Conservation (phyloP, 1,284 basidiomycete species). For the Rhodotorula sp. region DNA sequence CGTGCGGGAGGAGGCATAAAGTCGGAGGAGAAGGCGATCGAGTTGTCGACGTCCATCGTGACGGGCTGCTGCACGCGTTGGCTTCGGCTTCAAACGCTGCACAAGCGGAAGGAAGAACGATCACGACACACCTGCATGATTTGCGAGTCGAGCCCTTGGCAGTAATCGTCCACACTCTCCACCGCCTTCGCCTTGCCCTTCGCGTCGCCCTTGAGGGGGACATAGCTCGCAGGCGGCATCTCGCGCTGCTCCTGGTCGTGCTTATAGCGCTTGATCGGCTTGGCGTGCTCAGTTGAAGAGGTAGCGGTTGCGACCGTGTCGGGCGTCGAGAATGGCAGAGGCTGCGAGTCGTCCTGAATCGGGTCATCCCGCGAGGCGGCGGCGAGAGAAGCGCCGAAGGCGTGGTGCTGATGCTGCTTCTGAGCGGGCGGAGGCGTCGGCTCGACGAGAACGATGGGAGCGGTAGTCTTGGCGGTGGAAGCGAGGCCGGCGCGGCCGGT, state of each 20-base stretch:
- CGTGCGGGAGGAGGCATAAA: too few relatives aligned
- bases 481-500: not conserved
- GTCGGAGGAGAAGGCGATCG: not conserved
- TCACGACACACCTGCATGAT: slow-evolving; percentile 1
- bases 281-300: not conserved
- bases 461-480: not conserved
- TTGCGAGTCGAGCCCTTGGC: not conserved
- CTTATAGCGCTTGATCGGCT: not conserved
- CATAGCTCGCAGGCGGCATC: not conserved
- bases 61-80: not conserved
- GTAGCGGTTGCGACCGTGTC: not conserved
- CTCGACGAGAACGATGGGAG: slow-evolving; percentile 4
- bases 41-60: slow-evolving; percentile 8
- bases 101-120: accelerated
- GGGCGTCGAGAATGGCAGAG: slow-evolving; percentile 5
- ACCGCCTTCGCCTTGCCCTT: slow-evolving; percentile 3
- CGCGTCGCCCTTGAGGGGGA: not conserved
- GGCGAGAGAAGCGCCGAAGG: not conserved
- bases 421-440: slow-evolving; percentile 11
- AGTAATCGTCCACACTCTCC: not conserved
- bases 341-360: slow-evolving; percentile 9
- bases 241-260: not conserved
- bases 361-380: slow-evolving; percentile 8
- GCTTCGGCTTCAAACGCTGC: not conserved
- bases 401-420: not conserved